Percentiles rank a stretch among this genome's conserved stretches.
phyloP scores from a whole-genome alignment of 352 stramenopile species.

The Thraustotheca clavata region DNA sequence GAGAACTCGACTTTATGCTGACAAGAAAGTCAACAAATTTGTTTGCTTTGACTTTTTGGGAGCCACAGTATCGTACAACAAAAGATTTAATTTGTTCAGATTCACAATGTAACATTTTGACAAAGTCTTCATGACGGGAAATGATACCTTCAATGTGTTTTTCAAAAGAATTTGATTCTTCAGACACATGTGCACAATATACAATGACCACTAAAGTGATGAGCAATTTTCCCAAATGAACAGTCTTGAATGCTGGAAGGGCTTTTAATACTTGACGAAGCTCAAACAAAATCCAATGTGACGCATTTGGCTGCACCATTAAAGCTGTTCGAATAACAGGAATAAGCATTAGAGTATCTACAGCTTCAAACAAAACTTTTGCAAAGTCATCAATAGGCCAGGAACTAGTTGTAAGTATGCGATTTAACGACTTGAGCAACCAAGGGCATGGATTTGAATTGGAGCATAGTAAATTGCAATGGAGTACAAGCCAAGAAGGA shows the following conservation, averaged over 20 bases:
- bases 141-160: not conserved
- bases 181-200: not conserved
- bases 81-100: not conserved
- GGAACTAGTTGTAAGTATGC: not conserved
- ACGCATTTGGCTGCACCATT: not conserved
- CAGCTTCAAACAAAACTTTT: not conserved
- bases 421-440: not conserved
- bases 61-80: not conserved
- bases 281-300: not conserved
- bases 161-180: not conserved
- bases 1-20: not conserved
- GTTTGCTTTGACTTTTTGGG: not conserved
- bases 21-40: not conserved
- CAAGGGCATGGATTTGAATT: not conserved
- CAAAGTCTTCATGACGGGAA: not conserved
- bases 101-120: not conserved
- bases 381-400: not conserved
- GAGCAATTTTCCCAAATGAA: not conserved
- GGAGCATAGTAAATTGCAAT: not conserved
- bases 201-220: not conserved
- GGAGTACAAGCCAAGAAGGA: not conserved
- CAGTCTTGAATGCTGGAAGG: not conserved
- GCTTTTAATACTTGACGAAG: not conserved
- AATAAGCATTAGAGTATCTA: not conserved
- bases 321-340: not conserved